Percentiles rank a stretch among this genome's conserved stretches.
Evolutionary conservation across 768 basidiomycete genomes (phyloP).

Genomic region (Mycena galopus): DNA sequence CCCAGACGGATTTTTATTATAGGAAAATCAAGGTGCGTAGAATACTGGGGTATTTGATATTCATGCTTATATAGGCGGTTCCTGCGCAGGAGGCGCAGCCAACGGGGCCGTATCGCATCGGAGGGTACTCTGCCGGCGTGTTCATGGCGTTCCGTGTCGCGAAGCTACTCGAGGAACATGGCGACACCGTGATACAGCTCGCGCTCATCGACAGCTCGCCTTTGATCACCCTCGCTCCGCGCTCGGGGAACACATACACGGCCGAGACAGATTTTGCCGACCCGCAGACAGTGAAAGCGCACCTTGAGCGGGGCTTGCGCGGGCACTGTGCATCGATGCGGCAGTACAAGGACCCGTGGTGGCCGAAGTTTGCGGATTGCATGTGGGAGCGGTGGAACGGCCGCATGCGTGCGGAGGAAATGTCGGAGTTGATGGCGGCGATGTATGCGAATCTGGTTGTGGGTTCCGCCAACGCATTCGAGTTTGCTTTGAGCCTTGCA

Average conservation of each 20-base stretch:
- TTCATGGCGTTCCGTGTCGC: not conserved
- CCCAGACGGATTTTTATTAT: constrained; percentile 16
- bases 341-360: not conserved
- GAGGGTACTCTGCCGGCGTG: constrained; percentile 4
- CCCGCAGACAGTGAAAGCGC: not conserved
- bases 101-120: constrained; percentile 1
- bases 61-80: not conserved
- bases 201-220: not conserved
- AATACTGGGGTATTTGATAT: not conserved
- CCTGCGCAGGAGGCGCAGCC: not conserved
- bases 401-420: not conserved
- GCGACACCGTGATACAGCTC: not conserved
- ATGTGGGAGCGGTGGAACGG: not conserved
- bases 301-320: not conserved
- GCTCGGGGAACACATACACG: not conserved
- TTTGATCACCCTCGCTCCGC: not conserved
- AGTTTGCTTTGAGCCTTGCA: not conserved
- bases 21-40: constrained; percentile 4
- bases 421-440: not conserved
- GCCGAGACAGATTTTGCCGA: not conserved
- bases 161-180: not conserved
- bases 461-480: not conserved
- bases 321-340: not conserved
- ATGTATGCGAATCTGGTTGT: not conserved
- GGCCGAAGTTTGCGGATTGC: not conserved